phyloP scores from a whole-genome alignment of 495 filamentous ascomycete genomes.

The Acidiella bohemica region DNA sequence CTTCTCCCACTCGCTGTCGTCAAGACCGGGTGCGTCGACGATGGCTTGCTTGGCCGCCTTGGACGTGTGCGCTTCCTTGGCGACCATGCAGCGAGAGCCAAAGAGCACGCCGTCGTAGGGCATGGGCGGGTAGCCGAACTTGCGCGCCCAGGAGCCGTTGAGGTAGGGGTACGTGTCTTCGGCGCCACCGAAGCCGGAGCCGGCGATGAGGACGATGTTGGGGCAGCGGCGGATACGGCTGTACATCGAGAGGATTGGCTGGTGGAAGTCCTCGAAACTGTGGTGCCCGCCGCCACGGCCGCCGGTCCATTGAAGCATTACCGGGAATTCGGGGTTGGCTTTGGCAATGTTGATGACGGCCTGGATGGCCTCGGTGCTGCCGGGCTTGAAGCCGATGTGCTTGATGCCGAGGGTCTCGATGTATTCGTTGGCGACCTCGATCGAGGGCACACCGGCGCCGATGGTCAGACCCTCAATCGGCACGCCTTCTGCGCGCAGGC shows the following conservation, averaged over 20 bases:
- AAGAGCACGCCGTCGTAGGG: conserved; percentile 85
- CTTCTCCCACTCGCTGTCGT: conserved; percentile 87
- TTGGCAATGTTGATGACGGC: conserved; percentile 85
- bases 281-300: conserved; percentile 90
- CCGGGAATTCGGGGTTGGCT: conserved; percentile 76
- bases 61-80: conserved; percentile 89
- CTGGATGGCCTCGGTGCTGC: conserved; percentile 78
- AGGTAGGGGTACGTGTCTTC: conserved; percentile 91
- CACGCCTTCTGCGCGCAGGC: conserved; percentile 72
- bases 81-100: conserved; percentile 85
- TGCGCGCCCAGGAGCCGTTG: conserved; percentile 71
- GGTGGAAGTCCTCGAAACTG: conserved; percentile 90
- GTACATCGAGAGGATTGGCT: conserved; percentile 87
- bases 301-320: conserved; percentile 90
- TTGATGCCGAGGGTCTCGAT: conserved; percentile 88
- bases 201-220: conserved; percentile 80
- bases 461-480: conserved; percentile 93
- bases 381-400: conserved; percentile 91
- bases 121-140: conserved; percentile 83
- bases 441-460: conserved; percentile 83
- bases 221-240: conserved; percentile 63
- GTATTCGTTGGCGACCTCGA: conserved; percentile 88
- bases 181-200: conserved; percentile 82
- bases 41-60: conserved; percentile 91
- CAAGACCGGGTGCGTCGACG: conserved; percentile 73